Conservation (phyloP, 257 asterid genomes). For the Salvia rosmarinus region DNA sequence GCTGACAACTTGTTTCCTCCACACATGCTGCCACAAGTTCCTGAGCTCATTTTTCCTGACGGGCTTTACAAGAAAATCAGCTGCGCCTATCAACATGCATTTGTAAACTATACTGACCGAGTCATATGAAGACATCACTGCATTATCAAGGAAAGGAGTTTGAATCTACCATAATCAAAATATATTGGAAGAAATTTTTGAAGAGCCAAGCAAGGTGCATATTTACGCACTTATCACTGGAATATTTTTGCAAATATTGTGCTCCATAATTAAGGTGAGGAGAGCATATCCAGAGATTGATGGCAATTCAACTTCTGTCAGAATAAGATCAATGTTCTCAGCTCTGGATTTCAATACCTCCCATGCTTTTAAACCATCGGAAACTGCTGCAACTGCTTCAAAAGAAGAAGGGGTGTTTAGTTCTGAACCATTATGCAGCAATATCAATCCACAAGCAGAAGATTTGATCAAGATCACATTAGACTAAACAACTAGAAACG, state of each 20-base stretch:
- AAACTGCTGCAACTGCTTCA: constrained; percentile 71
- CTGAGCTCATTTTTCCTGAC: constrained; percentile 76
- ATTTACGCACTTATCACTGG: constrained; percentile 82
- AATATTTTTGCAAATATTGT: constrained; percentile 74
- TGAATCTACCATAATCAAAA: neutral
- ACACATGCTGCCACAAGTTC: constrained; percentile 93
- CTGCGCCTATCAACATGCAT: constrained; percentile 94
- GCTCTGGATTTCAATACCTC: constrained; percentile 69
- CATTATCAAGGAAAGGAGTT: constrained; percentile 30
- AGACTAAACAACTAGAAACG: constrained; percentile 9
- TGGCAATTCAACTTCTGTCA: constrained; percentile 88
- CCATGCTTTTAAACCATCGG: constrained; percentile 91
- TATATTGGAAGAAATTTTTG: neutral
- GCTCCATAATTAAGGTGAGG: constrained; percentile 83
- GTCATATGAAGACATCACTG: constrained; percentile 91
- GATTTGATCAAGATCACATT: constrained; percentile 8
- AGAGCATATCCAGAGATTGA: constrained; percentile 86
- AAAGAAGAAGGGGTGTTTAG: neutral
- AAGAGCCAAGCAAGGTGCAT: constrained; percentile 11
- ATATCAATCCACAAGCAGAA: neutral
- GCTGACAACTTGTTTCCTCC: constrained; percentile 86
- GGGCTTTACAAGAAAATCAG: constrained; percentile 90
- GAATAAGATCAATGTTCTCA: constrained; percentile 63
- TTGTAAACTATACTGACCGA: constrained; percentile 77
- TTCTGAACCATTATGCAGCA: neutral